These are phyloP conservation scores for Balakata baccata DNA, from an alignment of 345 rosid species.

Conservation along the genomic window DNA sequence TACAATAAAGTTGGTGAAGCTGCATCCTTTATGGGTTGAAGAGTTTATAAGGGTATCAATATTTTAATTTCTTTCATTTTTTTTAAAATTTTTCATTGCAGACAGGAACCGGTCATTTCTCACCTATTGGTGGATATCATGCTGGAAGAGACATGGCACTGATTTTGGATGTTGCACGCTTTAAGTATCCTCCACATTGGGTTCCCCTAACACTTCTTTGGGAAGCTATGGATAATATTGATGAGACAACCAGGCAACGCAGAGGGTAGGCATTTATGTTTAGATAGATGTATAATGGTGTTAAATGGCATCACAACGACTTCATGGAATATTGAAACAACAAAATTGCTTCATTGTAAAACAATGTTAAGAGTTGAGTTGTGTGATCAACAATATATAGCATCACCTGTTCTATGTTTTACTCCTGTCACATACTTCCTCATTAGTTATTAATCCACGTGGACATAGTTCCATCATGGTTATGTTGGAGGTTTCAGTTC, in stretches of 20 bases:
- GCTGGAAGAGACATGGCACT: conserved; percentile 87
- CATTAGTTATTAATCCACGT: not conserved
- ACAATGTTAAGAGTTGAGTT: not conserved
- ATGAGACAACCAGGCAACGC: conserved; percentile 58
- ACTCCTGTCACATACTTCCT: not conserved
- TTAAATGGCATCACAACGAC: not conserved
- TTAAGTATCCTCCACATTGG: conserved; percentile 99
- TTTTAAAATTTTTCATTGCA: conserved; percentile 31
- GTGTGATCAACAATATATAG: not conserved
- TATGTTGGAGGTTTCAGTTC: conserved; percentile 13
- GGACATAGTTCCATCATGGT: not conserved
- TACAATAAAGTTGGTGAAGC: not conserved
- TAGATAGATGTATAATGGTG: not conserved
- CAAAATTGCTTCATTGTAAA: not conserved
- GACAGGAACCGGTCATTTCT: conserved; percentile 94
- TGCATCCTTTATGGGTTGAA: conserved; percentile 8
- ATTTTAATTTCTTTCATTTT: not conserved
- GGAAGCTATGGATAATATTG: conserved; percentile 81
- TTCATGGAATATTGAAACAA: not conserved
- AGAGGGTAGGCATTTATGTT: conserved; percentile 52
- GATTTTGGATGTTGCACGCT: conserved; percentile 94
- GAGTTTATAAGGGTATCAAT: conserved; percentile 4
- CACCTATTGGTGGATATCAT: conserved; percentile 95
- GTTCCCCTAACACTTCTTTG: conserved; percentile 89
- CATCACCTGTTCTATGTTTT: not conserved